phyloP scores from a whole-genome alignment of 2,329 filamentous ascomycete genomes.

The Neopestalotiopsis sp. region DNA sequence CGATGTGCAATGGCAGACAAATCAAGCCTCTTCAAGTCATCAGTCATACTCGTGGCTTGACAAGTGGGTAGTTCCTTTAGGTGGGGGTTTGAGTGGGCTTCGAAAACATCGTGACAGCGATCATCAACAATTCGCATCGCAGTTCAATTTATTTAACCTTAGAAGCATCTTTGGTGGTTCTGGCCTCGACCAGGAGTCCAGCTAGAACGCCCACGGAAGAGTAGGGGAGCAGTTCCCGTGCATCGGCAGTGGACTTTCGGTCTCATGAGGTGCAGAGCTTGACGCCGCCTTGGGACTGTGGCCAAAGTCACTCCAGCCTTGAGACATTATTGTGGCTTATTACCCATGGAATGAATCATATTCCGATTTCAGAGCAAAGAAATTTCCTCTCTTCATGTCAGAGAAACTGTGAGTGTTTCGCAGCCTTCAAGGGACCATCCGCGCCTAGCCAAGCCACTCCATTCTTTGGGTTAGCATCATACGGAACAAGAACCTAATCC shows the following conservation, averaged over 20 bases:
- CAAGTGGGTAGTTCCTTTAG: neutral
- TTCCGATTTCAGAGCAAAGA: neutral
- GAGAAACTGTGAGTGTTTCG: constrained; percentile 1
- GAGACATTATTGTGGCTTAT: constrained; percentile 1
- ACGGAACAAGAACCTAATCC: constrained; percentile 12
- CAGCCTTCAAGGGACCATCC: constrained; percentile 15
- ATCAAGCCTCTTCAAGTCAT: neutral
- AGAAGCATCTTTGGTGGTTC: neutral
- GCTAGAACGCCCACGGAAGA: neutral
- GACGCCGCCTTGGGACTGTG: neutral
- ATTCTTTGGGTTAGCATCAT: neutral
- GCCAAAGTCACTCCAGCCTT: neutral
- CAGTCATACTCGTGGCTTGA: neutral
- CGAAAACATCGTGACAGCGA: neutral
- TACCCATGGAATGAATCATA: neutral
- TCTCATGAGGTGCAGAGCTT: neutral
- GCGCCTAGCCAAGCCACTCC: constrained; percentile 14
- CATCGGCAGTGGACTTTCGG: constrained; percentile 1
- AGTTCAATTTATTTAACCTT: neutral
- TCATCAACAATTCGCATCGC: neutral
- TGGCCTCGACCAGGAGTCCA: neutral
- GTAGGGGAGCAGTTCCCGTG: neutral
- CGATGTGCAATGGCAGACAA: neutral
- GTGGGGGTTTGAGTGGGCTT: too few relatives aligned
- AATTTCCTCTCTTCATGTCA: neutral